Evolutionary conservation across 2,329 filamentous ascomycete species (phyloP).

Genomic region (Monosporascus sp.): DNA sequence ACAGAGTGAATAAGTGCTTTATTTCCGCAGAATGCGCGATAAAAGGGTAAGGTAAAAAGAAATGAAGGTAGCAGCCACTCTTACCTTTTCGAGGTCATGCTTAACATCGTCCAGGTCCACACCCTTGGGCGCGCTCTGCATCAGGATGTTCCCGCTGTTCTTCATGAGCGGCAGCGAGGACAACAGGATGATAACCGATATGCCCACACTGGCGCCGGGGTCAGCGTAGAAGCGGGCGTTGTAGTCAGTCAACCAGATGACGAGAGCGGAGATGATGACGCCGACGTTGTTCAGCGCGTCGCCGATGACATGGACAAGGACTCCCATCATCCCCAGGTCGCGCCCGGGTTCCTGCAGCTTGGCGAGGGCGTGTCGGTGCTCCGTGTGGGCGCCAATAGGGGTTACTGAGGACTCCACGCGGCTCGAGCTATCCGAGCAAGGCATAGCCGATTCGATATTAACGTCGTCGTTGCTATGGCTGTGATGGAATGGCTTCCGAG

Average conservation of each 20-base stretch:
- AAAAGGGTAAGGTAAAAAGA: too few species aligned
- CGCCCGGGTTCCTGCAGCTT: conserved; percentile 32
- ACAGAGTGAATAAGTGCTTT: too few species aligned
- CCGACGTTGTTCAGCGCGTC: conserved; percentile 74
- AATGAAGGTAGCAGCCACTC: not conserved
- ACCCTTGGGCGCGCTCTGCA: conserved; percentile 59
- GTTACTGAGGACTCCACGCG: conserved; percentile 9
- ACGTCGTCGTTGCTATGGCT: conserved; percentile 35
- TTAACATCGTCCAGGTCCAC: conserved; percentile 59
- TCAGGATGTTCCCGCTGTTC: conserved; percentile 58
- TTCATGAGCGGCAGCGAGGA: conserved; percentile 59
- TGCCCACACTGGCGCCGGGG: conserved; percentile 62
- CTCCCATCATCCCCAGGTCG: conserved; percentile 68
- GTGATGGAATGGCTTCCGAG: conserved; percentile 9
- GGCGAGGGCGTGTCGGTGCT: conserved; percentile 42
- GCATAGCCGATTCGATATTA: conserved; percentile 21
- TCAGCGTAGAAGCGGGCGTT: conserved; percentile 64
- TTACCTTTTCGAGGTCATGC: conserved; percentile 61
- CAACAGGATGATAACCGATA: conserved; percentile 66
- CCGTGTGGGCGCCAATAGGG: conserved; percentile 35
- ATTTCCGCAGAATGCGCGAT: too few species aligned
- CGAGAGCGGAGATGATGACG: conserved; percentile 62
- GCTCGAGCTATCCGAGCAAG: conserved; percentile 11
- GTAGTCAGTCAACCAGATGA: conserved; percentile 62
- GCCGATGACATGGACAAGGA: conserved; percentile 64